These are phyloP conservation scores for Yamadazyma aaseri DNA, from an alignment of 1,139 yeast species.

Conservation along the genomic window DNA sequence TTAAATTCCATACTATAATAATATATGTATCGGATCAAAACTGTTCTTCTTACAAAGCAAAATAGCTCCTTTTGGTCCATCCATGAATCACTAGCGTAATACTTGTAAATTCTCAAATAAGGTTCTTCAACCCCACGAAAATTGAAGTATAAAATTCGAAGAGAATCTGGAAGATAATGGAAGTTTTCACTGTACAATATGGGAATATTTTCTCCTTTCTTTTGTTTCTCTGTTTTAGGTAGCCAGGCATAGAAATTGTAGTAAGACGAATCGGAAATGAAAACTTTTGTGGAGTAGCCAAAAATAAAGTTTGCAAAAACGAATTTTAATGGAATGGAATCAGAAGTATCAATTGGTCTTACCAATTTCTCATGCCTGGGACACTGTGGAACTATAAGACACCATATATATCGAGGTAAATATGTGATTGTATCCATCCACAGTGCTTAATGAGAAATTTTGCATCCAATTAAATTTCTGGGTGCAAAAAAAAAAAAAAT, in stretches of 20 bases:
- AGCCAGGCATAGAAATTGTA: constrained; percentile 5
- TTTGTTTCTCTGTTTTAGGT: constrained; percentile 4
- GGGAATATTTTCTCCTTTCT: constrained; percentile 1
- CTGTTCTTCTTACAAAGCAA: constrained; percentile 4
- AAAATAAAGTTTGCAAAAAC: constrained; percentile 3
- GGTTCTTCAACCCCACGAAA: constrained; percentile 1
- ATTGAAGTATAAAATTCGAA: neutral
- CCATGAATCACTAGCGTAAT: constrained; percentile 1
- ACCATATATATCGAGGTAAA: neutral
- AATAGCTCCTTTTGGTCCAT: constrained; percentile 2
- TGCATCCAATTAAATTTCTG: no score
- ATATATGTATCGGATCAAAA: neutral
- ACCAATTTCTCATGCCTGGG: neutral
- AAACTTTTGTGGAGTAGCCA: constrained; percentile 5
- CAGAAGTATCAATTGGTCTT: neutral
- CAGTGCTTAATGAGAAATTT: no score
- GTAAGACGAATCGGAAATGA: constrained; percentile 5
- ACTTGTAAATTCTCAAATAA: constrained; percentile 5
- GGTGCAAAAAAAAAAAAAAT: no score
- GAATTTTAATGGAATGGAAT: constrained; percentile 5
- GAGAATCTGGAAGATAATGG: neutral
- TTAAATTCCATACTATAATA: constrained; percentile 4
- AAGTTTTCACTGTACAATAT: constrained; percentile 1
- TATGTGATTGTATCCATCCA: neutral
- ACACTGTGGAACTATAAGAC: neutral